A percentile compares a stretch with the other conserved stretches of the same genome.
phyloP scores from a whole-genome alignment of 768 basidiomycete genomes.

The Mycena venus region DNA sequence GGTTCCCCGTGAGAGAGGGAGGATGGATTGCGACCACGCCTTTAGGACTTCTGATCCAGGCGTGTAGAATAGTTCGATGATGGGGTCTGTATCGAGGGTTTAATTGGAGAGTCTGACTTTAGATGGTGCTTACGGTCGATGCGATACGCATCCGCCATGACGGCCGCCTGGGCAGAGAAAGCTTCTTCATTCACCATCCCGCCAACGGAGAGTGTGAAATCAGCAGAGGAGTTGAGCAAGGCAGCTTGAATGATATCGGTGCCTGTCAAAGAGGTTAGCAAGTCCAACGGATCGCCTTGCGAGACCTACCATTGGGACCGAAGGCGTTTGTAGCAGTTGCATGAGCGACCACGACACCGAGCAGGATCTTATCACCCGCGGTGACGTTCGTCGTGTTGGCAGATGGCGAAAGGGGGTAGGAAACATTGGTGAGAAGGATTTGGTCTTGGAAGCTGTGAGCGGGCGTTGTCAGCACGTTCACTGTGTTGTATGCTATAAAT shows the following conservation, averaged over 20 bases:
- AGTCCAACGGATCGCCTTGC: neutral
- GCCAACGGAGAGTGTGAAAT: conserved; percentile 26
- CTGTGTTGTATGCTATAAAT: neutral
- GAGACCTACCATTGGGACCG: conserved; percentile 25
- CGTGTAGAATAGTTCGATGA: conserved; percentile 25
- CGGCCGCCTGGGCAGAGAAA: conserved; percentile 12
- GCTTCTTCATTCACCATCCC: conserved; percentile 25
- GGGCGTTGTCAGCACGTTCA: neutral
- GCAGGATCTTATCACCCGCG: conserved; percentile 1
- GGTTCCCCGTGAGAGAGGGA: conserved; percentile 31
- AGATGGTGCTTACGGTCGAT: conserved; percentile 25
- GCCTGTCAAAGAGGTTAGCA: neutral
- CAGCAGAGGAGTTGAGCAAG: conserved; percentile 14
- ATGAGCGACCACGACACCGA: conserved; percentile 25
- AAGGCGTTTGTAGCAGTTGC: conserved; percentile 24
- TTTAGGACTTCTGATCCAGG: neutral
- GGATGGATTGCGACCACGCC: conserved; percentile 19
- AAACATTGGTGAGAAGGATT: conserved; percentile 25
- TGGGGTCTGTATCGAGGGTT: conserved; percentile 13
- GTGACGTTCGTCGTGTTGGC: conserved; percentile 29
- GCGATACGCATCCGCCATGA: conserved; percentile 27
- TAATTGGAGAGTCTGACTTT: neutral
- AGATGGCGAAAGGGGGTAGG: conserved; percentile 24
- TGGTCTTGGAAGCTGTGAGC: conserved; percentile 31
- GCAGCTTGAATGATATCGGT: neutral